Percentiles rank a stretch among this genome's conserved stretches.
These are phyloP conservation scores for Pulchroboletus neoregius DNA, from an alignment of 1,284 basidiomycete species.

Conservation along the genomic window DNA sequence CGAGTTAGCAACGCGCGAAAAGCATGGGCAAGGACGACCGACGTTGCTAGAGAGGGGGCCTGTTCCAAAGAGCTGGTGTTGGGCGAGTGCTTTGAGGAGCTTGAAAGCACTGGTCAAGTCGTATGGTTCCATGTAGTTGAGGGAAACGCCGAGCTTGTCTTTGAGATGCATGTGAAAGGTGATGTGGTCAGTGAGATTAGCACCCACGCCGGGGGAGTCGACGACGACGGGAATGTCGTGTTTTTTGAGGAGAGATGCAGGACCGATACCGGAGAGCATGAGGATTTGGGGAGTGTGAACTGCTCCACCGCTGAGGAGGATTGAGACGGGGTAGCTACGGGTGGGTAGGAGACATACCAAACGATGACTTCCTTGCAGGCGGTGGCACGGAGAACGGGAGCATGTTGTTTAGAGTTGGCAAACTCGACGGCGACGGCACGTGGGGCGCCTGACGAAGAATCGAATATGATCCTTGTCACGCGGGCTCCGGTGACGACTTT, in stretches of 20 bases:
- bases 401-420: slow-evolving; percentile 24
- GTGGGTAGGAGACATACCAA: slow-evolving; percentile 38
- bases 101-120: slow-evolving; percentile 35
- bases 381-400: slow-evolving; percentile 37
- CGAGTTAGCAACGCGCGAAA: slow-evolving; percentile 2
- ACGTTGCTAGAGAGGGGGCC: slow-evolving; percentile 59
- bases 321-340: not conserved
- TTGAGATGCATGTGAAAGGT: slow-evolving; percentile 47
- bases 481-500: slow-evolving; percentile 52
- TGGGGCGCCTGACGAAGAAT: slow-evolving; percentile 38
- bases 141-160: slow-evolving; percentile 44
- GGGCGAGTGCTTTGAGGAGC: slow-evolving; percentile 34
- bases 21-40: slow-evolving; percentile 10
- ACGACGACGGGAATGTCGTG: slow-evolving; percentile 48
- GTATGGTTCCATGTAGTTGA: slow-evolving; percentile 40
- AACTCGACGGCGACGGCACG: slow-evolving; percentile 64
- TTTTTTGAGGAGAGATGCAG: slow-evolving; percentile 47
- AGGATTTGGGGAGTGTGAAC: slow-evolving; percentile 67
- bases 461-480: slow-evolving; percentile 58
- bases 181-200: slow-evolving; percentile 57
- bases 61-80: slow-evolving; percentile 43
- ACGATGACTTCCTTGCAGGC: slow-evolving; percentile 60
- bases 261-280: slow-evolving; percentile 67
- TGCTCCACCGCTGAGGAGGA: slow-evolving; percentile 49
- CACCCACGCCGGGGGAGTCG: slow-evolving; percentile 58